Conservation (phyloP, 1,284 basidiomycete genomes). For the Apiotrichum mycotoxinovorans region DNA sequence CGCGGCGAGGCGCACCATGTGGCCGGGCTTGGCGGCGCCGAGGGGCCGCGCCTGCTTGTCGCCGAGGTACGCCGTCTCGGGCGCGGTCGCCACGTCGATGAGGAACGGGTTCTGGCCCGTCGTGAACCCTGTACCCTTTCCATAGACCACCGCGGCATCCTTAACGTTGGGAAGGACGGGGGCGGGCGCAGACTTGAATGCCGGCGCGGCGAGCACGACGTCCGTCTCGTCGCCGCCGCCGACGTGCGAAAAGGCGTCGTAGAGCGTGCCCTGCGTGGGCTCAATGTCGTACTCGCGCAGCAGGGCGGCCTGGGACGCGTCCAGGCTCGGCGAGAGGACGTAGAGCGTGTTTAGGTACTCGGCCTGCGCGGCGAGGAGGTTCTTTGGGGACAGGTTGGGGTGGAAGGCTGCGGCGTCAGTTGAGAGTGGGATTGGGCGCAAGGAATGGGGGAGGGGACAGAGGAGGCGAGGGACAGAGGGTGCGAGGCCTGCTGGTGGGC, state of each 20-base stretch:
- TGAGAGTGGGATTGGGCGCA: conserved; percentile 53
- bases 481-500: no score
- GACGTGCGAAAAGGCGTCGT: conserved; percentile 51
- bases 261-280: conserved; percentile 17
- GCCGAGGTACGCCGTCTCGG: conserved; percentile 56
- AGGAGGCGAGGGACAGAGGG: no score
- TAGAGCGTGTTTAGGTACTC: conserved; percentile 76
- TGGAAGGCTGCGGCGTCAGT: conserved; percentile 10
- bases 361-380: conserved; percentile 68
- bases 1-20: conserved; percentile 64
- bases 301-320: conserved; percentile 53
- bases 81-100: conserved; percentile 74
- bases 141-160: conserved; percentile 11
- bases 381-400: conserved; percentile 70
- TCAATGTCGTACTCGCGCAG: conserved; percentile 58
- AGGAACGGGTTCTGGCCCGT: conserved; percentile 73
- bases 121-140: conserved; percentile 49
- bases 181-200: conserved; percentile 64
- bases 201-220: conserved; percentile 60
- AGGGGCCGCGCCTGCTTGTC: conserved; percentile 56
- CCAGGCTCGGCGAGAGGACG: conserved; percentile 63
- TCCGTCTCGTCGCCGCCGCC: conserved; percentile 9
- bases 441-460: neutral
- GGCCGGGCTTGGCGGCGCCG: conserved; percentile 61
- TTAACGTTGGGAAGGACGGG: conserved; percentile 18